Conservation (phyloP, 768 basidiomycete genomes). For the Tricholomella constricta region DNA sequence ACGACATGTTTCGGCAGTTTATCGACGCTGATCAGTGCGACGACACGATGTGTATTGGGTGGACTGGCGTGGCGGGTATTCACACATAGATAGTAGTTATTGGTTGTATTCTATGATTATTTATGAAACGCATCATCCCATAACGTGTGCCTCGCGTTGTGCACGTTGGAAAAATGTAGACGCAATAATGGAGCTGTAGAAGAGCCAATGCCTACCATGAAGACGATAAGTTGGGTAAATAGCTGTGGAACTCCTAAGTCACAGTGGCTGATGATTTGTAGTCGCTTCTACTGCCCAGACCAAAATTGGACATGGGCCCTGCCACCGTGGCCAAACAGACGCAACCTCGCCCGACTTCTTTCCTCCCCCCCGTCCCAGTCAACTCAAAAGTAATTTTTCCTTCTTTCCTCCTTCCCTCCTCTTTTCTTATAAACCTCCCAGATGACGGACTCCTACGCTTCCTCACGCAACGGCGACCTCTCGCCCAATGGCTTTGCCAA, state of each 20-base stretch:
- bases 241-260: neutral
- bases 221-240: constrained; percentile 32
- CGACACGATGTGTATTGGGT: constrained; percentile 10
- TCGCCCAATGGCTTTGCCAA: constrained; percentile 61
- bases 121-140: neutral
- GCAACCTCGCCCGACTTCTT: constrained; percentile 51
- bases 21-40: constrained; percentile 37
- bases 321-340: constrained; percentile 49
- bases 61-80: neutral
- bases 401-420: constrained; percentile 30
- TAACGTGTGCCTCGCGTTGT: constrained; percentile 3
- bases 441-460: constrained; percentile 80
- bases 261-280: constrained; percentile 20
- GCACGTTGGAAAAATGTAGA: constrained; percentile 4
- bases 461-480: constrained; percentile 65
- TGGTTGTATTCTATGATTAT: neutral
- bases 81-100: constrained; percentile 10
- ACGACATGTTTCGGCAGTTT: constrained; percentile 44
- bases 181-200: neutral
- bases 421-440: constrained; percentile 32
- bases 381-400: constrained; percentile 53
- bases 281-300: constrained; percentile 52
- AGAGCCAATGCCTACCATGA: constrained; percentile 20
- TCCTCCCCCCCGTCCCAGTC: constrained; percentile 54
- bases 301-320: constrained; percentile 42